Evolutionary conservation across 2,329 filamentous ascomycete species (phyloP).

Genomic region (Aaosphaeria pasadenensis): DNA sequence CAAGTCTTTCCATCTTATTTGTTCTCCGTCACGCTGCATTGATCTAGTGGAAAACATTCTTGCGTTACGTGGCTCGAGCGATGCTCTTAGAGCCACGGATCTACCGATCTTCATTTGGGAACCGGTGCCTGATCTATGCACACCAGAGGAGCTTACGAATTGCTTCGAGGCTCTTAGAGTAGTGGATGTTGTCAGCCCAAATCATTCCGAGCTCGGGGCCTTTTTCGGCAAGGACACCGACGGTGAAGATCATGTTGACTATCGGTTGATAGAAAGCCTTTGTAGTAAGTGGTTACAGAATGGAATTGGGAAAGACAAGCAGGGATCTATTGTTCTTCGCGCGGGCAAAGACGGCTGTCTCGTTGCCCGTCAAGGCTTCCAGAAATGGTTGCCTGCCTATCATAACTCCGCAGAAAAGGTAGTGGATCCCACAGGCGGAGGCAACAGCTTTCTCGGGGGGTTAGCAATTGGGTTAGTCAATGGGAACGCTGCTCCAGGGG

Average conservation of each 20-base stretch:
- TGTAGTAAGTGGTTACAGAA: constrained; percentile 34
- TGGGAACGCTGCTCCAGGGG: constrained; percentile 45
- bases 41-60: constrained; percentile 72
- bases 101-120: constrained; percentile 86
- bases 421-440: constrained; percentile 90
- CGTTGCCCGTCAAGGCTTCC: constrained; percentile 37
- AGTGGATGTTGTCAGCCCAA: constrained; percentile 69
- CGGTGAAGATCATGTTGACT: constrained; percentile 33
- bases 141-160: constrained; percentile 58
- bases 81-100: constrained; percentile 8
- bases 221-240: constrained; percentile 64
- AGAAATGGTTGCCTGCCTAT: constrained; percentile 74
- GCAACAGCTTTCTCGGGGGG: constrained; percentile 79
- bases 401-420: constrained; percentile 59
- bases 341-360: constrained; percentile 70
- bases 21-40: constrained; percentile 73
- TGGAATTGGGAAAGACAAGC: constrained; percentile 32
- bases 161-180: constrained; percentile 52
- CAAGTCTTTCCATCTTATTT: constrained; percentile 83
- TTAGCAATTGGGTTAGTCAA: constrained; percentile 56
- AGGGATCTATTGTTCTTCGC: constrained; percentile 64
- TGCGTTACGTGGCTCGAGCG: constrained; percentile 44
- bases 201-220: constrained; percentile 81
- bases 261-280: constrained; percentile 40
- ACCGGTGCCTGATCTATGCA: constrained; percentile 86